Evolutionary conservation across 345 rosid species (phyloP).

Genomic region (Rhodamnia argentea): DNA sequence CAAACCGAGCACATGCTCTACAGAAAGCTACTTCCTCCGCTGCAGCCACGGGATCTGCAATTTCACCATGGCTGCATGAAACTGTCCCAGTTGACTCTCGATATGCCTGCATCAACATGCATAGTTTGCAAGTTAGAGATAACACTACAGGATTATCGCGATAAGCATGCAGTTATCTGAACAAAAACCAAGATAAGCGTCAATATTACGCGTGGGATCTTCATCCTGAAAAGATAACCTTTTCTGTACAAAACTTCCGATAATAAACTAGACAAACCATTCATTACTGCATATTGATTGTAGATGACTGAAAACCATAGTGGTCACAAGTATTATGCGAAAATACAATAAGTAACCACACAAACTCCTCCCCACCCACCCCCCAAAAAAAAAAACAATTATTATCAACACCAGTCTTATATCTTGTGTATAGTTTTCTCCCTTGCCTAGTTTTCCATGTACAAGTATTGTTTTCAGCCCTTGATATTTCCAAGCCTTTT

Average conservation of each 20-base stretch:
- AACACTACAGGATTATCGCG: background rate
- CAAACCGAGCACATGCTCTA: conserved; percentile 92
- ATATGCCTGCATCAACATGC: conserved; percentile 48
- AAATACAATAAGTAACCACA: background rate
- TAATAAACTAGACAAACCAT: background rate
- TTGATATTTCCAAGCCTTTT: background rate
- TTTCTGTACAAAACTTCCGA: background rate
- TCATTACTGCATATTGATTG: background rate
- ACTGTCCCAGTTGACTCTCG: conserved; percentile 91
- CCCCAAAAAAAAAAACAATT: background rate
- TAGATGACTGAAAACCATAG: background rate
- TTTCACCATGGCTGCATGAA: conserved; percentile 23
- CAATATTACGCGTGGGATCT: background rate
- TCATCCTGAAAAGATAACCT: background rate
- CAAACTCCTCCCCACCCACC: background rate
- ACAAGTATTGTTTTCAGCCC: background rate
- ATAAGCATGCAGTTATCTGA: background rate
- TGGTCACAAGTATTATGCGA: background rate
- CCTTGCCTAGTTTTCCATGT: background rate
- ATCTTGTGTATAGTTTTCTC: background rate
- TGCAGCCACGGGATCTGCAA: conserved; percentile 66
- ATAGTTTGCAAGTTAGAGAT: background rate
- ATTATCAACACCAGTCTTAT: background rate
- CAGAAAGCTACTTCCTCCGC: conserved; percentile 98
- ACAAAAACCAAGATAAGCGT: background rate